Conservation (phyloP, 345 rosid genomes). For the Gossypium arboreum region DNA sequence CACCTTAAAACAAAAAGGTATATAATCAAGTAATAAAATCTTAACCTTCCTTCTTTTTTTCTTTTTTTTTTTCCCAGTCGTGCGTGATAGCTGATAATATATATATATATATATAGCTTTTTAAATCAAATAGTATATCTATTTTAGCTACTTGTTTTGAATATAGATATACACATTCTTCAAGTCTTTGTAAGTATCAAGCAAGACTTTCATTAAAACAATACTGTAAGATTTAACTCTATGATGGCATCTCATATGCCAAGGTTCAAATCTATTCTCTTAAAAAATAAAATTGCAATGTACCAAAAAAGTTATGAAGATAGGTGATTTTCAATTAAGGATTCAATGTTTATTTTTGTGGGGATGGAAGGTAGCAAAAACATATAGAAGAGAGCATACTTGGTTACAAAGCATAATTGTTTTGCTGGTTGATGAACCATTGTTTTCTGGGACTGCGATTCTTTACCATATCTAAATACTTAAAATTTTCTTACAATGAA, state of each 20-base stretch:
- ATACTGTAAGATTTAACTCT: too few species aligned
- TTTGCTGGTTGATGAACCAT: slow-evolving; percentile 23
- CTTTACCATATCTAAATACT: slow-evolving; percentile 23
- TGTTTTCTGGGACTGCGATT: slow-evolving; percentile 30
- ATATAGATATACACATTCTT: background rate
- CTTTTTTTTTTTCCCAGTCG: background rate
- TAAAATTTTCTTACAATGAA: background rate
- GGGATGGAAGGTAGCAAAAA: background rate
- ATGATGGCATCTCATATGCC: too few species aligned
- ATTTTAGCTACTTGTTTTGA: too few species aligned
- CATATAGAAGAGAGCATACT: slow-evolving; percentile 7
- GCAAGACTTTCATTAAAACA: background rate
- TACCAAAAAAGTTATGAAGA: too few species aligned
- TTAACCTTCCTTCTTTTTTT: too few species aligned
- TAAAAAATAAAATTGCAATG: too few species aligned
- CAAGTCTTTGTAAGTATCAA: background rate
- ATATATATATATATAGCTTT: too few species aligned
- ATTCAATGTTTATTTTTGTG: too few species aligned
- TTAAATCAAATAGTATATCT: too few species aligned
- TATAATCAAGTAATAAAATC: too few species aligned
- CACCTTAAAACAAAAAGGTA: background rate
- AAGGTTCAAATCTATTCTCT: too few species aligned
- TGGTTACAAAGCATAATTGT: slow-evolving; percentile 19
- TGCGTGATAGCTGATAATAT: background rate
- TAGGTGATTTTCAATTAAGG: too few species aligned